A percentile compares a stretch with the other conserved stretches of the same genome.
These are phyloP conservation scores for Penicillium argentinense DNA, from an alignment of 495 filamentous ascomycete species.

Conservation along the genomic window DNA sequence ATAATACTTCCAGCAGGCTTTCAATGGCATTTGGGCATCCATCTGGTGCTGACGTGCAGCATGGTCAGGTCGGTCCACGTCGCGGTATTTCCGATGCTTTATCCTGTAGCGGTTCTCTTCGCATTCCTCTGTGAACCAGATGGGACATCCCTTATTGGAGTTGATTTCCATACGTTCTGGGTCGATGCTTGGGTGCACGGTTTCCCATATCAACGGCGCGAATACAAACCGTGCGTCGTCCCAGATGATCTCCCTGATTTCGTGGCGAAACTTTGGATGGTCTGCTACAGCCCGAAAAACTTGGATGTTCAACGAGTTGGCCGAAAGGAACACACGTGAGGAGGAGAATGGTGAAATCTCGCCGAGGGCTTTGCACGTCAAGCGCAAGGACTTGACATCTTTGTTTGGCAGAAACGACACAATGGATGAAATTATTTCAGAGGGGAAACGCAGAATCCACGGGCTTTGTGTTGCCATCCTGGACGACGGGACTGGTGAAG, in stretches of 20 bases:
- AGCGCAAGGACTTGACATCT: constrained; percentile 12
- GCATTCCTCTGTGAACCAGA: constrained; percentile 19
- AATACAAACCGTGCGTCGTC: constrained; percentile 16
- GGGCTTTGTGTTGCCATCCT: constrained; percentile 5
- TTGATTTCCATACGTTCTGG: constrained; percentile 5
- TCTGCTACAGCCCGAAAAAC: constrained; percentile 12
- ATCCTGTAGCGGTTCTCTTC: constrained; percentile 13
- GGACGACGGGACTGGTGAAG: too few relatives aligned
- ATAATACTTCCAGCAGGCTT: constrained; percentile 23
- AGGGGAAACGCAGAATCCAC: constrained; percentile 3
- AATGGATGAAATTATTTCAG: constrained; percentile 5
- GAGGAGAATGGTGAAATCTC: constrained; percentile 7
- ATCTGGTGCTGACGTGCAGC: constrained; percentile 9
- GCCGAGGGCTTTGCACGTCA: constrained; percentile 8
- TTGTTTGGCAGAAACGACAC: constrained; percentile 4
- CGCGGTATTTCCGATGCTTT: constrained; percentile 6
- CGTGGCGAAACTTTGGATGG: constrained; percentile 10
- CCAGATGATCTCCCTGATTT: constrained; percentile 16
- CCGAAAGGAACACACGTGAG: constrained; percentile 17
- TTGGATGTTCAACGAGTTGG: constrained; percentile 13
- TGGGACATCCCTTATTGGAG: constrained; percentile 15
- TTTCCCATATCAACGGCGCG: constrained; percentile 6
- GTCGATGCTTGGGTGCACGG: background rate
- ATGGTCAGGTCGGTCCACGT: constrained; percentile 18
- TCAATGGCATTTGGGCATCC: constrained; percentile 9